Evolutionary conservation across 2,329 filamentous ascomycete genomes (phyloP), one percentile per base, ranked within the genome.

Genomic region (Colletotrichum shisoi): DNA sequence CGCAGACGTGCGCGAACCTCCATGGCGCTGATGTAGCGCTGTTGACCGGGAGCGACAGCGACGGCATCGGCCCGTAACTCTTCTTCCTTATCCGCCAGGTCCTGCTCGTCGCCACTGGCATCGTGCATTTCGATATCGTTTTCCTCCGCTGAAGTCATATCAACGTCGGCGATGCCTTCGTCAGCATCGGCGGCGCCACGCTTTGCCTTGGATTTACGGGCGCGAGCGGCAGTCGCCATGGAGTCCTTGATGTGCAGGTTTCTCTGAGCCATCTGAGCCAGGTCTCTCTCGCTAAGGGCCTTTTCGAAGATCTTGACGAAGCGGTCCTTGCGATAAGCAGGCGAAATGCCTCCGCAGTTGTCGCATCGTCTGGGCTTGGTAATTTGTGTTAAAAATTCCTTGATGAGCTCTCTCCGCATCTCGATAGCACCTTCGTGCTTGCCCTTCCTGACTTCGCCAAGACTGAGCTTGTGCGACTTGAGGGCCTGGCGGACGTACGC

Each of bases 271-370:
- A 96, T 96, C 69, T 90, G 88, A 48, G 88, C 85, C 75, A 89
- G 88, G 42, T 95, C 89, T 77, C 96, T 96, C 53, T 84, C 79
- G 53, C 84, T 86, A 63, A 97, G 80, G 2, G 91, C 83, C 75
- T 91, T 95, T 75, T 94, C 90, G 78, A 98, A 99, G 61, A 99
- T 93, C 78, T 98, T 99, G 75, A 94, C 91, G 73, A 89, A 95
- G 49, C 91, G 86, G 74, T 99, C 94, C 77, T 96, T 97, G 72
- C 94, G 89, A 78, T 92, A 98, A 2, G 84, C 83, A 12, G 93
- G 94, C 15, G 91, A 94, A 69, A 95, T 87, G 34, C 91, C 91
- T 57, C 82, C 80, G 71, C 87, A 89, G 62, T 80, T 83, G 52
- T 82, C 82, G 79, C 95, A 99, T 73, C 86, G 86, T 72, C 89